Base-by-base conservation (phyloP, 352 stramenopile genomes). In the Peronospora tabacina region DNA sequence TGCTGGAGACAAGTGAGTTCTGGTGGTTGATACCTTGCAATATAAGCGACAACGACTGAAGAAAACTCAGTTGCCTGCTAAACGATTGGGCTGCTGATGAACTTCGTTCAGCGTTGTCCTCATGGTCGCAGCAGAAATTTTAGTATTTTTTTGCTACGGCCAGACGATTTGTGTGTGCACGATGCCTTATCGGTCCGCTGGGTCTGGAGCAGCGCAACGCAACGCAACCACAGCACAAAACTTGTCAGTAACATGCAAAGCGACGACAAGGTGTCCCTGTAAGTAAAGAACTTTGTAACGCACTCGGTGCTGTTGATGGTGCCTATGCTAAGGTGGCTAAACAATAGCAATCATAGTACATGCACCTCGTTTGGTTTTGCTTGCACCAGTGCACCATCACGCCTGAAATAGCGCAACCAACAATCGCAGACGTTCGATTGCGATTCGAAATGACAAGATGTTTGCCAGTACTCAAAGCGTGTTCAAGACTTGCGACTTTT, bases 221-320 rank as follows among this genome's bases (percentile, higher is more conserved):
- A n/a, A 38, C 41, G 47, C 47, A 52, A 16, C 28, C 36, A 52
- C 37, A 19, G n/a, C 12, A 36, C 22, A 26, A 6, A 32, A 12
- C 3, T 6, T 32, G 10, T 32, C 28, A 12, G 7, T 8, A 35
- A 45, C 20, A n/a, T 44, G 44, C 55, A 39, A 62, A 44, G 26
- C 52, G 17, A 62, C 58, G 52, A 66, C 35, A 51, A 49, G 37
- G 55, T 63, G 46, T 62, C 26, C 22, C 58, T 66, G 58, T 47
- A 34, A 50, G 43, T 22, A 32, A 29, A 33, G 58, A 66, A 63
- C 36, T 38, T 32, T 17, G 19, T 22, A 13, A 3, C 41, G 49
- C 38, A 48, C 12, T 35, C 33, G 41, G 39, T 59, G 44, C 55
- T 58, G 38, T 32, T 55, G 3, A 3, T 5, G 19, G 45, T 61